These are phyloP conservation scores for Xylariaceae sp. DNA, from an alignment of 2,329 filamentous ascomycete species.

Conservation along the genomic window DNA sequence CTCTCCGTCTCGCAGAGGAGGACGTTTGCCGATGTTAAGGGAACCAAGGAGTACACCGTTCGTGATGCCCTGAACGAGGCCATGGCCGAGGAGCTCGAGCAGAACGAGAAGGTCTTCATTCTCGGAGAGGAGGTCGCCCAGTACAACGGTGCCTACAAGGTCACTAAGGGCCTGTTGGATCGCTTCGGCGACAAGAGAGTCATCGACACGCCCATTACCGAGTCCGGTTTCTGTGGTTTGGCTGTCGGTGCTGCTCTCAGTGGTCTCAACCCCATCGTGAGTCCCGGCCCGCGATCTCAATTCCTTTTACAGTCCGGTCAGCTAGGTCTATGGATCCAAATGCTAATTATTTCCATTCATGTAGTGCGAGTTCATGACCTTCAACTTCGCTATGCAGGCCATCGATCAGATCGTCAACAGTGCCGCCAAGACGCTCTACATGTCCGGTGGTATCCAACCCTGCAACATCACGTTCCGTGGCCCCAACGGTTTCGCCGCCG, in stretches of 20 bases:
- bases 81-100: constrained; percentile 93
- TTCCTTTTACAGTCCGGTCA: background rate
- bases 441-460: constrained; percentile 98
- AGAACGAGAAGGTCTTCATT: constrained; percentile 91
- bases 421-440: constrained; percentile 98
- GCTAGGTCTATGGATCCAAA: background rate
- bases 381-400: constrained; percentile 99
- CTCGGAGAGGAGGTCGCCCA: constrained; percentile 98
- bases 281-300: constrained; percentile 35
- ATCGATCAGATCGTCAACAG: constrained; percentile 99
- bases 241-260: constrained; percentile 93
- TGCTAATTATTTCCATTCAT: constrained; percentile 1
- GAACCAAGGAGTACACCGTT: constrained; percentile 88
- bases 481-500: constrained; percentile 94
- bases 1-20: constrained; percentile 46
- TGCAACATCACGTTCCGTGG: constrained; percentile 99
- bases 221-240: constrained; percentile 91
- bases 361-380: constrained; percentile 99
- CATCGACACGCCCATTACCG: constrained; percentile 97
- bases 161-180: constrained; percentile 95
- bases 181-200: constrained; percentile 96
- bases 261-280: constrained; percentile 88
- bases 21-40: constrained; percentile 53
- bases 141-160: constrained; percentile 99
- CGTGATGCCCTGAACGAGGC: constrained; percentile 97